Evolutionary conservation across 768 basidiomycete species (phyloP).

Genomic region (Neoboletus magnificus): DNA sequence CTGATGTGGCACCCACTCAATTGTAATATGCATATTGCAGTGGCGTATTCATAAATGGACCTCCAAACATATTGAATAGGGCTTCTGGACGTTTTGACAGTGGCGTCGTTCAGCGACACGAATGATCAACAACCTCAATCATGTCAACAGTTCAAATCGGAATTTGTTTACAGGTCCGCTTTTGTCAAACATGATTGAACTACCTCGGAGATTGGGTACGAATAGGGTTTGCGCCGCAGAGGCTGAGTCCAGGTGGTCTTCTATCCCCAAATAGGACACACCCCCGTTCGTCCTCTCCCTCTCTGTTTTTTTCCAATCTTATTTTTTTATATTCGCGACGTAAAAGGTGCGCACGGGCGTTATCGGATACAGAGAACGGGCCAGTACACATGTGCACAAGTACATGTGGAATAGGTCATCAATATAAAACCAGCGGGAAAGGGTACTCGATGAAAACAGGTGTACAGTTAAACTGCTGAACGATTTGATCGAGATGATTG

Average conservation of each 20-base stretch:
- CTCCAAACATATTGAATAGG: slow-evolving; percentile 8
- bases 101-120: slow-evolving; percentile 20
- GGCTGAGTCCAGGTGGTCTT: slow-evolving; percentile 12
- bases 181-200: slow-evolving; percentile 18
- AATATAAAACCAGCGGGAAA: slow-evolving; percentile 7
- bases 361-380: not conserved
- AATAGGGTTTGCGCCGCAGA: slow-evolving; percentile 24
- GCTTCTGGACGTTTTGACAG: slow-evolving; percentile 19
- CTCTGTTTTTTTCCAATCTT: not conserved
- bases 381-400: not conserved
- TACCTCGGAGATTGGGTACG: slow-evolving; percentile 24
- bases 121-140: slow-evolving; percentile 15
- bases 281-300: slow-evolving; percentile 1
- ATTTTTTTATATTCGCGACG: slow-evolving; percentile 16
- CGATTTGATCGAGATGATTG: slow-evolving; percentile 8
- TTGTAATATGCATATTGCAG: slow-evolving; percentile 12
- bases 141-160: slow-evolving; percentile 15
- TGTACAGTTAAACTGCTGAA: not conserved
- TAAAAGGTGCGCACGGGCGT: slow-evolving; percentile 16
- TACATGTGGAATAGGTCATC: not conserved
- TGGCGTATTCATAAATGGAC: slow-evolving; percentile 20
- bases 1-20: slow-evolving; percentile 7
- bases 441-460: not conserved
- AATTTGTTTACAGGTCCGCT: slow-evolving; percentile 19
- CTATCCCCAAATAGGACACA: slow-evolving; percentile 26